Conservation (phyloP, 257 asterid genomes). For the Solanum lycopersicoides region DNA sequence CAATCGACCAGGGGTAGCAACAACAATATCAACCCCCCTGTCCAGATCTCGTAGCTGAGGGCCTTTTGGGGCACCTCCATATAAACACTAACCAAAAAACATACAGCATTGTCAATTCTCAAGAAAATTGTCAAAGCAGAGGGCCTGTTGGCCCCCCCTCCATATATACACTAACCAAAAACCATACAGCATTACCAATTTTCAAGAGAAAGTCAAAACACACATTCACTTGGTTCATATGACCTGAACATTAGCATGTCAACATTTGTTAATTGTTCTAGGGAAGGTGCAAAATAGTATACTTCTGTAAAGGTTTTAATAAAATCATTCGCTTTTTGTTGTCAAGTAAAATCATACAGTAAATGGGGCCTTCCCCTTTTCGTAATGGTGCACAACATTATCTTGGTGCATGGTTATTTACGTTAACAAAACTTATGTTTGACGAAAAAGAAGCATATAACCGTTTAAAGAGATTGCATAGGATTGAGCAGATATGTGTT, state of each 20-base stretch:
- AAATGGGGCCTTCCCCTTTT: neutral
- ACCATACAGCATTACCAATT: neutral
- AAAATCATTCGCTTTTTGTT: neutral
- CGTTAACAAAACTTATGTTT: neutral
- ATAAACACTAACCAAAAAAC: conserved; percentile 52
- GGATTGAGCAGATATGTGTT: neutral
- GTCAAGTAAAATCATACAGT: neutral
- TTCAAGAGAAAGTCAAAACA: neutral
- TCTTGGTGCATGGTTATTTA: neutral
- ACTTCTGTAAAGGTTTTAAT: neutral
- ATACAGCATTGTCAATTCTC: neutral
- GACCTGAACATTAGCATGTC: neutral
- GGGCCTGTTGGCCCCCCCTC: conserved; percentile 50
- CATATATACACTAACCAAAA: conserved; percentile 58
- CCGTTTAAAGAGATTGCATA: neutral
- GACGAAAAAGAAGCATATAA: neutral
- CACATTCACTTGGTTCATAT: neutral
- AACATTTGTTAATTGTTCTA: neutral
- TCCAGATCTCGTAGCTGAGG: conserved; percentile 77
- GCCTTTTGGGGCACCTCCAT: conserved; percentile 99
- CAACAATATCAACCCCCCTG: conserved; percentile 90
- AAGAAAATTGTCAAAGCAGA: neutral
- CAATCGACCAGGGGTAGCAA: conserved; percentile 97
- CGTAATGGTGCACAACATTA: neutral
- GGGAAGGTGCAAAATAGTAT: neutral